These are phyloP conservation scores for Tricholoma bakamatsutake DNA, from an alignment of 768 basidiomycete species.

Conservation along the genomic window DNA sequence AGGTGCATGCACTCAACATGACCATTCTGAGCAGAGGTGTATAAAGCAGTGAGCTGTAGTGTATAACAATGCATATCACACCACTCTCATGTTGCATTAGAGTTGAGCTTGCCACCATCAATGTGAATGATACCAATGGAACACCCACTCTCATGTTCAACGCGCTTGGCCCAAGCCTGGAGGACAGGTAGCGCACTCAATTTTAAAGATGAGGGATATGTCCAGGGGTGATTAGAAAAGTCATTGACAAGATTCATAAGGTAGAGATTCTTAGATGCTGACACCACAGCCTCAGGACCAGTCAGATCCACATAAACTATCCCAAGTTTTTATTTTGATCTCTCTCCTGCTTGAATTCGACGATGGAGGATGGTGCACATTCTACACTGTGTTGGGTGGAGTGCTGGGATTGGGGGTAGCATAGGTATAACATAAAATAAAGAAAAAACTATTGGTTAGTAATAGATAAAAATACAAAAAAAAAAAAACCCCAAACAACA, in stretches of 20 bases:
- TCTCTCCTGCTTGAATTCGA: background rate
- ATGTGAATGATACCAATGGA: background rate
- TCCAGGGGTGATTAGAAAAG: slow-evolving; percentile 1
- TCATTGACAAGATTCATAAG: slow-evolving; percentile 8
- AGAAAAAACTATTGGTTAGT: too few species aligned
- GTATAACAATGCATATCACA: slow-evolving; percentile 10
- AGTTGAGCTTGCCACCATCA: slow-evolving; percentile 2
- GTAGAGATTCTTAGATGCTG: background rate
- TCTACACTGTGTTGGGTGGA: too few species aligned
- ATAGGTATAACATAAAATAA: too few species aligned
- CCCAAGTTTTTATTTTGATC: background rate
- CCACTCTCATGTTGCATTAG: background rate
- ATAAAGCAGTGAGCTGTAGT: slow-evolving; percentile 15
- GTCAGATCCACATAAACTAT: slow-evolving; percentile 5
- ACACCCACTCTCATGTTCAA: too few species aligned
- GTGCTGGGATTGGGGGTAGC: too few species aligned
- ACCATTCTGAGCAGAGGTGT: slow-evolving; percentile 33
- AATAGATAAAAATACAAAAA: too few species aligned
- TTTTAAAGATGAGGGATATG: background rate
- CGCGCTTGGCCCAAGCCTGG: background rate
- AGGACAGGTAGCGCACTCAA: background rate
- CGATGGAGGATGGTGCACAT: too few species aligned
- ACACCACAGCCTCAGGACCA: slow-evolving; percentile 2
- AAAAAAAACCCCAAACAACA: too few species aligned
- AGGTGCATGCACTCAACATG: slow-evolving; percentile 29